Evolutionary conservation across 2,329 filamentous ascomycete species (phyloP).

Genomic region (Fusarium solani-melongenae): DNA sequence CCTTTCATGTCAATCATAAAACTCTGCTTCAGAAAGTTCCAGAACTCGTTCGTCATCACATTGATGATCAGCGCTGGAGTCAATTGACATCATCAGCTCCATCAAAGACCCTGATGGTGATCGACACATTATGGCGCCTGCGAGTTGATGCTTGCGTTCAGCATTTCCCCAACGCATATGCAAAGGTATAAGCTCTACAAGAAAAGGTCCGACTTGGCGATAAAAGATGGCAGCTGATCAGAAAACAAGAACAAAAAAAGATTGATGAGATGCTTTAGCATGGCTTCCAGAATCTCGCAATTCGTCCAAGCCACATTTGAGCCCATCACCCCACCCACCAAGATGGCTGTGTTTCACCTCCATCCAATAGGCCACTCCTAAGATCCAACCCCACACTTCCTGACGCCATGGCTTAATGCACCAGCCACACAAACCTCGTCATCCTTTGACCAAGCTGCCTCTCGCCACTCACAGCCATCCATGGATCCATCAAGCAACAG

Average conservation of each 20-base stretch:
- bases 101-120: constrained; percentile 24
- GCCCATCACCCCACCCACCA: constrained; percentile 22
- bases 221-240: not conserved
- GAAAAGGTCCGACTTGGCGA: not conserved
- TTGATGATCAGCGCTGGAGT: not conserved
- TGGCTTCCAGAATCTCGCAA: not conserved
- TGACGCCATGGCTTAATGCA: constrained; percentile 7
- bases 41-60: not conserved
- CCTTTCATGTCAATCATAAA: not conserved
- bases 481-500: not conserved
- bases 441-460: not conserved
- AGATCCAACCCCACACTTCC: not conserved
- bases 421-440: constrained; percentile 38
- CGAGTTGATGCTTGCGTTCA: no score
- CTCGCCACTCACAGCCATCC: constrained; percentile 24
- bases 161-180: not conserved
- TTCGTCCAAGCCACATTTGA: constrained; percentile 19
- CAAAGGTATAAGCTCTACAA: not conserved
- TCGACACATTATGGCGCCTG: constrained; percentile 1
- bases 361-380: constrained; percentile 11
- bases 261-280: not conserved
- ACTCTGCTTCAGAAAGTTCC: not conserved
- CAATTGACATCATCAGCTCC: constrained; percentile 30
- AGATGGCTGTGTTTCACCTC: constrained; percentile 21
- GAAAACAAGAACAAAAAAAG: not conserved